These are phyloP conservation scores for Solanum boliviense DNA, from an alignment of 257 asterid species.

Conservation along the genomic window DNA sequence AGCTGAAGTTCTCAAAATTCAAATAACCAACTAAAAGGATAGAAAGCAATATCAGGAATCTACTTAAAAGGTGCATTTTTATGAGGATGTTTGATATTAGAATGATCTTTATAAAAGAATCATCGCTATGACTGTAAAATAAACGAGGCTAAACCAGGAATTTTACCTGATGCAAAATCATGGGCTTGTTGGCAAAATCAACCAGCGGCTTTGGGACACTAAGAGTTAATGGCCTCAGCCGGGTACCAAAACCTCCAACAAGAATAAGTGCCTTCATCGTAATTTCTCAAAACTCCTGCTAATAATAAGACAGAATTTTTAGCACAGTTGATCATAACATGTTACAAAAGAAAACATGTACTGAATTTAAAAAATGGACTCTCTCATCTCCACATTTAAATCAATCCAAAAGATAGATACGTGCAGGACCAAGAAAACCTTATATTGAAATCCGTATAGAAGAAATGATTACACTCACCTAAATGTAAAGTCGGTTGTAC, in stretches of 20 bases:
- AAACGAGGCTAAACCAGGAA: background rate
- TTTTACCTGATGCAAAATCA: conserved; percentile 95
- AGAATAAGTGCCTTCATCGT: conserved; percentile 92
- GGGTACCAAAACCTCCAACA: conserved; percentile 92
- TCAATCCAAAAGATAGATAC: conserved; percentile 3
- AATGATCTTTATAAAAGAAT: background rate
- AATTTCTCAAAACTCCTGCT: conserved; percentile 11
- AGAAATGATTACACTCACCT: conserved; percentile 14
- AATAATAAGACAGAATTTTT: conserved; percentile 5
- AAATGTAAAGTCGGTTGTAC: conserved; percentile 26
- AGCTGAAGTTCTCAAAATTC: background rate
- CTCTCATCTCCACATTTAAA: conserved; percentile 8
- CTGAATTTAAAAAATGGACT: background rate
- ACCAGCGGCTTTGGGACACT: conserved; percentile 92
- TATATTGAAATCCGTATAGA: conserved; percentile 35
- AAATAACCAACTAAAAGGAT: background rate
- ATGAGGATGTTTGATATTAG: background rate
- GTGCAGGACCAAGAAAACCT: conserved; percentile 24
- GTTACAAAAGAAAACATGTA: background rate
- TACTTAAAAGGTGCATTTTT: background rate
- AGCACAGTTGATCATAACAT: background rate
- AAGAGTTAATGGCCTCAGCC: conserved; percentile 86
- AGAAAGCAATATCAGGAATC: background rate
- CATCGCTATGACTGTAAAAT: background rate
- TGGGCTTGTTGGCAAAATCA: conserved; percentile 93